phyloP scores from a whole-genome alignment of 768 basidiomycete species.

The Baorangia bicolor region DNA sequence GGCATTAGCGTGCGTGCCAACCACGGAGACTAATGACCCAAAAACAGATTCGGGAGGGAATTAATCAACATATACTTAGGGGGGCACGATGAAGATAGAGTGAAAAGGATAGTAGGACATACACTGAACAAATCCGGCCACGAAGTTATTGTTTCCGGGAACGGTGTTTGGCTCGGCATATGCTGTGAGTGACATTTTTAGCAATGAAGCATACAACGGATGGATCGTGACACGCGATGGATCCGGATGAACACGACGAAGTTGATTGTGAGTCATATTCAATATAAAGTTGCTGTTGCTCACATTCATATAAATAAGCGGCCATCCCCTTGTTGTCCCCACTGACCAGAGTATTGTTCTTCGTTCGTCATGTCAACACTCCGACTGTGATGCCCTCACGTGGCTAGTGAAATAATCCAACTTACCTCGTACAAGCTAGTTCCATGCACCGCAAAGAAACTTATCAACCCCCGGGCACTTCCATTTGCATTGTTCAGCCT shows the following conservation, averaged over 20 bases:
- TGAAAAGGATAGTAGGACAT: constrained; percentile 19
- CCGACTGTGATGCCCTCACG: neutral
- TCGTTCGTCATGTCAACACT: neutral
- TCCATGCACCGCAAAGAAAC: constrained; percentile 78
- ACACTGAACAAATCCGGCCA: constrained; percentile 78
- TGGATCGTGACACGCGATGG: neutral
- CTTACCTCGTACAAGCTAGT: constrained; percentile 74
- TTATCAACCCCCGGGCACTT: constrained; percentile 62
- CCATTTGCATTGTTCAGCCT: constrained; percentile 61
- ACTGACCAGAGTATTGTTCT: constrained; percentile 85
- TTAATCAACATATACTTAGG: neutral
- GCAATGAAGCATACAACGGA: neutral
- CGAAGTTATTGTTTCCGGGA: constrained; percentile 69
- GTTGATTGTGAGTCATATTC: neutral
- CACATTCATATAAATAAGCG: constrained; percentile 74
- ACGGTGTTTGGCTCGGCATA: constrained; percentile 59
- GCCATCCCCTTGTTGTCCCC: constrained; percentile 87
- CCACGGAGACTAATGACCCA: neutral
- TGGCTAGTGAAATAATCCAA: neutral
- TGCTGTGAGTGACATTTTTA: constrained; percentile 36
- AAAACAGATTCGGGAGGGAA: neutral
- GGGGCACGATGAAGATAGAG: neutral
- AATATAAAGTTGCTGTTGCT: constrained; percentile 10
- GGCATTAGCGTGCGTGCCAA: neutral
- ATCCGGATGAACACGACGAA: neutral